Base-by-base conservation (phyloP, 768 basidiomycete species). In the Suillus weaverae region DNA sequence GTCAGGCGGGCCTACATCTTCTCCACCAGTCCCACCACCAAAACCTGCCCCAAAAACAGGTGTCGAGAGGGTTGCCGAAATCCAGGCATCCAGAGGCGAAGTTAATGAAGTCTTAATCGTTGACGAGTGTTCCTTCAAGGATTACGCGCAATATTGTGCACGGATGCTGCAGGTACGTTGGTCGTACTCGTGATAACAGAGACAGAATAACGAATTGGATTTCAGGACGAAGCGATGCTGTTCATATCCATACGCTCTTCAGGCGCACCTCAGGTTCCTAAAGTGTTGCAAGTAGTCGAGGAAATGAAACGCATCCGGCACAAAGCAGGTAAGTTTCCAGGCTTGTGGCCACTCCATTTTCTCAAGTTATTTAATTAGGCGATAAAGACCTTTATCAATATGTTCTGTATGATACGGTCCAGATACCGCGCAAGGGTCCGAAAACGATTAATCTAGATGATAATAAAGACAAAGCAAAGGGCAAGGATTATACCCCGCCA, bases 251-350 rank as follows among this genome's bases (percentile, higher is more conserved):
- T 95, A 33, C 84, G 87, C 33, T 90, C 91, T 8, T 82, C 84
- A 35, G 83, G 85, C 20, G 76, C 85, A 1, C 79, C 81, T 3
- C 80, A 90, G 55, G 93, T 94, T 4, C 84, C 90, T 4, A 94
- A 91, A 70, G 92, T 94, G 1, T 80, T 94, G 39, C 86, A 87
- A 62, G 87, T 94, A 4, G 92, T 92, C 0, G 90, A 94, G 69
- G 85, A 92, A 71, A 87, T 86, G 0, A 94, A 91, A 71, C 85
- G 92, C n/a, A 80, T 89, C 61, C 82, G 89, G 46, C 80, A 94
- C 70, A 93, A 91, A 80, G 84, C 87, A 54, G 90, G 91, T 89
- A 63, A 35, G 81, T 68, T 30, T 33, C 22, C 55, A 53, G 5
- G 36, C 22, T 44, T 35, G 32, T 41, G 32, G 64, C 22, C 35